Conservation (phyloP, 257 asterid genomes). For the Solanum arcanum region DNA sequence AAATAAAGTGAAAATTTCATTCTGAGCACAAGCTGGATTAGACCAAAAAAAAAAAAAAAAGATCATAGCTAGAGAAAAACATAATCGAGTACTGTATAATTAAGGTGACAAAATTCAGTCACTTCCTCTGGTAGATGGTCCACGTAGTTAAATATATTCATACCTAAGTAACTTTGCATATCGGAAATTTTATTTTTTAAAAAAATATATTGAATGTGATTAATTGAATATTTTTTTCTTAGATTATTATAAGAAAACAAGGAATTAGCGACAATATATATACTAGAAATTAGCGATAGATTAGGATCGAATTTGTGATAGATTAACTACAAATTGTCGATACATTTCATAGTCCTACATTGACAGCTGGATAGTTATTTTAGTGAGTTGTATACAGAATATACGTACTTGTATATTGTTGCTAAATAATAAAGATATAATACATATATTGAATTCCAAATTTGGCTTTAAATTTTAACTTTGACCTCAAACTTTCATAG, state of each 20-base stretch:
- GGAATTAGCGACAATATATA: neutral
- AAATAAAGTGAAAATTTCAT: neutral
- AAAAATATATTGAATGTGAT: accelerated
- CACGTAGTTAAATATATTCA: neutral
- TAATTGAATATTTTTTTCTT: no score
- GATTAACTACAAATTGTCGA: neutral
- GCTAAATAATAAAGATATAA: no score
- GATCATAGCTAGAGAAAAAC: neutral
- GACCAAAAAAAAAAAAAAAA: no score
- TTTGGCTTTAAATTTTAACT: no score
- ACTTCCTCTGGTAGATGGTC: neutral
- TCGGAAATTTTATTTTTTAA: no score
- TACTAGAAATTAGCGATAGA: neutral
- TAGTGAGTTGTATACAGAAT: neutral
- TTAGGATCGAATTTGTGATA: neutral
- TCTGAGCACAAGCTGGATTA: neutral
- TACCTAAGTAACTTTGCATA: neutral
- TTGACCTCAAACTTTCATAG: no score
- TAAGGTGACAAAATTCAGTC: neutral
- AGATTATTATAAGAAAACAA: no score
- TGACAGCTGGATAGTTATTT: neutral
- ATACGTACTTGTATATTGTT: neutral
- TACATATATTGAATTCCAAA: no score
- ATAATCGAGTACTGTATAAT: neutral
- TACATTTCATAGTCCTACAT: no score